phyloP scores from a whole-genome alignment of 495 filamentous ascomycete genomes.

The Talaromyces adpressus region DNA sequence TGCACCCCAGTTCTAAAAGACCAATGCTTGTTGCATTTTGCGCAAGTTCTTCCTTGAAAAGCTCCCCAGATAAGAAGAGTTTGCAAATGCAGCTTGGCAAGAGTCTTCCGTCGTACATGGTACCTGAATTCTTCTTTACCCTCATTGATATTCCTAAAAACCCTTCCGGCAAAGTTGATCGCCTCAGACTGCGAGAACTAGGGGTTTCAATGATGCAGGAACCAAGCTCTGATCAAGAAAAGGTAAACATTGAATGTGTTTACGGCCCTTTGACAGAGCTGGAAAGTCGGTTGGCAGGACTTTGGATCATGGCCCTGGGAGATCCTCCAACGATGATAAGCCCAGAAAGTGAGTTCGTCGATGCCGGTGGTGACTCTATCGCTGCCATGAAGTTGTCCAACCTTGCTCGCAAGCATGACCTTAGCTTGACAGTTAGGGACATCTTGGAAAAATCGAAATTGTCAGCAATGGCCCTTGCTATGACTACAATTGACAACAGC shows the following conservation, averaged over 20 bases:
- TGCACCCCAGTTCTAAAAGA: neutral
- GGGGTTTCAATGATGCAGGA: slow-evolving; percentile 18
- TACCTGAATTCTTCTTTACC: slow-evolving; percentile 9
- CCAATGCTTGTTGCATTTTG: slow-evolving; percentile 3
- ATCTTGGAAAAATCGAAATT: slow-evolving; percentile 30
- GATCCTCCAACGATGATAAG: slow-evolving; percentile 14
- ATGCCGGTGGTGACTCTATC: slow-evolving; percentile 19
- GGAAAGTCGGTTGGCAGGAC: slow-evolving; percentile 19
- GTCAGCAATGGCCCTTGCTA: slow-evolving; percentile 23
- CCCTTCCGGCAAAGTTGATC: slow-evolving; percentile 29
- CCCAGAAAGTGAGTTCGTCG: slow-evolving; percentile 15
- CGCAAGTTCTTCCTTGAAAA: neutral
- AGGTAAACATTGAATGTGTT: slow-evolving; percentile 22
- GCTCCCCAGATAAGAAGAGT: neutral
- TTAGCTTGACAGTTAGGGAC: slow-evolving; percentile 26
- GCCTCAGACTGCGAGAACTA: slow-evolving; percentile 13
- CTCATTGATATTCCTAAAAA: slow-evolving; percentile 23
- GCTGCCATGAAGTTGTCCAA: slow-evolving; percentile 18
- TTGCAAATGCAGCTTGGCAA: neutral
- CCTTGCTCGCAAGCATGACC: slow-evolving; percentile 11
- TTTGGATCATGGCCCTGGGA: slow-evolving; percentile 28
- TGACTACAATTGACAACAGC: too few species aligned
- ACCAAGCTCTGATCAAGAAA: slow-evolving; percentile 28
- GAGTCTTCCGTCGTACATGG: slow-evolving; percentile 29
- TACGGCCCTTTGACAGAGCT: slow-evolving; percentile 18